phyloP scores from a whole-genome alignment of 2,329 filamentous ascomycete genomes.

The Niveomyces coronatus region DNA sequence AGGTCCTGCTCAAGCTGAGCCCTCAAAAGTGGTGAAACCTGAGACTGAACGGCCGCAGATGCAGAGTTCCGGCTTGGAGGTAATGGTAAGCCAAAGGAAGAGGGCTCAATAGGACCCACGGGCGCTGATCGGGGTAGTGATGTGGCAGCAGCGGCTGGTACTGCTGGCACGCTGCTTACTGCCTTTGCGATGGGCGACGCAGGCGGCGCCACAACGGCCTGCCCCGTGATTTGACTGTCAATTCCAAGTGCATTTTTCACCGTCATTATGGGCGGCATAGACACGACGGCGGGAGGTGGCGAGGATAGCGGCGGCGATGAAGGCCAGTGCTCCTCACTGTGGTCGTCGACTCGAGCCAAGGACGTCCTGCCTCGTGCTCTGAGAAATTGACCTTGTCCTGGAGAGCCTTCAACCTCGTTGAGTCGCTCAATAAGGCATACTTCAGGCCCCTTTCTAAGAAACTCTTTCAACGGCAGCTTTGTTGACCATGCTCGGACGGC shows the following conservation, averaged over 20 bases:
- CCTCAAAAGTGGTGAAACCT: constrained; percentile 23
- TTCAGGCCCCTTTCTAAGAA: constrained; percentile 44
- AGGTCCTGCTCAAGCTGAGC: constrained; percentile 29
- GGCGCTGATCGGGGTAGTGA: constrained; percentile 18
- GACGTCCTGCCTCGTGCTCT: constrained; percentile 19
- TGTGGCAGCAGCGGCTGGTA: not conserved
- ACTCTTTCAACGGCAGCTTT: constrained; percentile 40
- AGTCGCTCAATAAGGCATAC: constrained; percentile 43
- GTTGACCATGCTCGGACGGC: constrained; percentile 39
- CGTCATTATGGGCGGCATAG: constrained; percentile 8
- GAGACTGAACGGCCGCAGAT: constrained; percentile 19
- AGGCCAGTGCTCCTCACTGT: constrained; percentile 4
- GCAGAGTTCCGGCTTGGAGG: constrained; percentile 19
- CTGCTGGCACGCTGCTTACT: constrained; percentile 13
- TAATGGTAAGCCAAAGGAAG: constrained; percentile 16
- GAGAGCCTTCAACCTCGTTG: constrained; percentile 25
- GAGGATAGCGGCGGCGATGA: constrained; percentile 2
- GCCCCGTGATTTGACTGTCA: constrained; percentile 14
- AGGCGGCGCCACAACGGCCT: constrained; percentile 14
- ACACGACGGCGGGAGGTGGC: not conserved
- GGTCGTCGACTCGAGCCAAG: constrained; percentile 10
- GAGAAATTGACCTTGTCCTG: constrained; percentile 21
- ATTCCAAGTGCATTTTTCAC: constrained; percentile 25
- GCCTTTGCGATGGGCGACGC: constrained; percentile 23
- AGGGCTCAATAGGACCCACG: constrained; percentile 15